Evolutionary conservation across 1,284 basidiomycete genomes (phyloP).

Genomic region (Fereydounia khargensis): DNA sequence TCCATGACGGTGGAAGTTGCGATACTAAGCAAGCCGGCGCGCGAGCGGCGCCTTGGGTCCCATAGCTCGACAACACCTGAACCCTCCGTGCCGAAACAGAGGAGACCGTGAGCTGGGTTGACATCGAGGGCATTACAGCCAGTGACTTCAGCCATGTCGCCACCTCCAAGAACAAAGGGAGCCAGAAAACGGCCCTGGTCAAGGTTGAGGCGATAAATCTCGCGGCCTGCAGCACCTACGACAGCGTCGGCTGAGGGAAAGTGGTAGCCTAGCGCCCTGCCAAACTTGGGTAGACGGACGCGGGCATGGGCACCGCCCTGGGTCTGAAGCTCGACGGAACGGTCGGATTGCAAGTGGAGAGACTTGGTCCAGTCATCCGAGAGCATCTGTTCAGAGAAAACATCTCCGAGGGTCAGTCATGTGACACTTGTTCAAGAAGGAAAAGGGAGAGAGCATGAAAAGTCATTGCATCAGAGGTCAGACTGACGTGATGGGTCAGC

Average conservation of each 20-base stretch:
- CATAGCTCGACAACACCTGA: slow-evolving; percentile 88
- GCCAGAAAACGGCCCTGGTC: slow-evolving; percentile 82
- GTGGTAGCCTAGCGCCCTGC: slow-evolving; percentile 85
- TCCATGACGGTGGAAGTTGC: slow-evolving; percentile 63
- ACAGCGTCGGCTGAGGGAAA: slow-evolving; percentile 78
- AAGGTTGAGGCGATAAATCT: slow-evolving; percentile 90
- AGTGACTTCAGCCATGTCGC: slow-evolving; percentile 61
- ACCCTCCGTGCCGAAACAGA: slow-evolving; percentile 79
- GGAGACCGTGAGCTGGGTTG: slow-evolving; percentile 87
- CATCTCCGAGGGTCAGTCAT: too few relatives aligned
- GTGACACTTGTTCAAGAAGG: too few relatives aligned
- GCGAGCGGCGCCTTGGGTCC: slow-evolving; percentile 81
- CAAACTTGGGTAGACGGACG: slow-evolving; percentile 89
- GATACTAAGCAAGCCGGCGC: slow-evolving; percentile 74
- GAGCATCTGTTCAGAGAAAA: slow-evolving; percentile 85
- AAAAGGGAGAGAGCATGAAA: too few relatives aligned
- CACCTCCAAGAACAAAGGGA: slow-evolving; percentile 44
- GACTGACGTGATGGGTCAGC: too few relatives aligned
- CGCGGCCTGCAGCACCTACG: slow-evolving; percentile 73
- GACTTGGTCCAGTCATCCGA: slow-evolving; percentile 99
- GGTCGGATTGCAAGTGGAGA: slow-evolving; percentile 92
- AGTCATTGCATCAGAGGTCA: too few relatives aligned
- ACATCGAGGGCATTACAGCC: slow-evolving; percentile 92
- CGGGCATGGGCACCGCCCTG: slow-evolving; percentile 90
- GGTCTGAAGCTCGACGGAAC: slow-evolving; percentile 90